A percentile compares a stretch with the other conserved stretches of the same genome.
These are phyloP conservation scores for Setaria italica DNA, from an alignment of 202 grass and related monocot genomes.

Conservation along the genomic window DNA sequence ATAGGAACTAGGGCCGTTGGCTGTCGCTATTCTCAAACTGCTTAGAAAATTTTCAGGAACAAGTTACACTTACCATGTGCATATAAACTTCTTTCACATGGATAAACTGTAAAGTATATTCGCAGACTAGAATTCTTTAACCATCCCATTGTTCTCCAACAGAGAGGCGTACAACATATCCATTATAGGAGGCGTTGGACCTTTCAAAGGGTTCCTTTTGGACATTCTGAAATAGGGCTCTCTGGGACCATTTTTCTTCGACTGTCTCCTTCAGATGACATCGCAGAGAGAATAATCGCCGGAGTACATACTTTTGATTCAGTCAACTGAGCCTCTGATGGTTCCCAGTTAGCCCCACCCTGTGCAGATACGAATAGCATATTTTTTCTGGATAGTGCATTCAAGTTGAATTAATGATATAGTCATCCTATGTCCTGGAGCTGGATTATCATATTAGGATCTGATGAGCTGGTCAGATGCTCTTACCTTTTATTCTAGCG, in stretches of 20 bases:
- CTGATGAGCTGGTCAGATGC: neutral
- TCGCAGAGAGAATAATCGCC: neutral
- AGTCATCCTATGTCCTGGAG: neutral
- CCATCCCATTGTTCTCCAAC: neutral
- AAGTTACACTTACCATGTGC: neutral
- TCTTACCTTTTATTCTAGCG: neutral
- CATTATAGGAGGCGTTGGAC: neutral
- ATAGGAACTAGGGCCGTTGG: neutral
- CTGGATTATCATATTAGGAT: slow-evolving; percentile 7
- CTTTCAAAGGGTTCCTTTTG: neutral
- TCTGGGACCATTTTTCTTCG: neutral
- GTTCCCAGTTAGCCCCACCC: neutral
- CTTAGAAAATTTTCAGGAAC: neutral
- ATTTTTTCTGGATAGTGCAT: neutral
- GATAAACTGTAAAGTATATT: neutral
- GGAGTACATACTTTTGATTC: neutral
- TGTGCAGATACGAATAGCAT: neutral
- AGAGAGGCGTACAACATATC: too few relatives aligned
- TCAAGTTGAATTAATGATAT: neutral
- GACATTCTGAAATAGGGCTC: neutral
- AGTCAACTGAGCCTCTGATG: neutral
- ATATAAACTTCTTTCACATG: neutral
- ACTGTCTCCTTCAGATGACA: neutral
- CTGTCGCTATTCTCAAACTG: neutral
- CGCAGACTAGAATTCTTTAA: neutral